These are phyloP conservation scores for Arthroderma sp. DNA, from an alignment of 2,329 filamentous ascomycete species.

Conservation along the genomic window DNA sequence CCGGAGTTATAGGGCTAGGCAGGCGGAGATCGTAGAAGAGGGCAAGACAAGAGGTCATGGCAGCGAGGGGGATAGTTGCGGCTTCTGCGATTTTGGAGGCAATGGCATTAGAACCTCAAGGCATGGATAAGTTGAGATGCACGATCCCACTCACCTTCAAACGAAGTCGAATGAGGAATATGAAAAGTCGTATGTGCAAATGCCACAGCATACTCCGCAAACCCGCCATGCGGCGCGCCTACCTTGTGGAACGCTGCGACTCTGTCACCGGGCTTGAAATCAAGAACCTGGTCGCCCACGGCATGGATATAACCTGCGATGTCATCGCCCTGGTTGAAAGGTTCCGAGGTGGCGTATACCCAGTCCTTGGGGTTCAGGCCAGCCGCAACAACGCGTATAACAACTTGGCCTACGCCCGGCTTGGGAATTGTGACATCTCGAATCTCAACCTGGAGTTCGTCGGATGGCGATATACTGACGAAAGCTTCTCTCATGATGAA, in stretches of 20 bases:
- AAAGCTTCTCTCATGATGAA: slow-evolving; percentile 31
- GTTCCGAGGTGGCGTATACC: slow-evolving; percentile 16
- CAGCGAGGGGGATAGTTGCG: slow-evolving; percentile 44
- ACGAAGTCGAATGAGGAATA: slow-evolving; percentile 36
- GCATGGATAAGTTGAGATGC: neutral
- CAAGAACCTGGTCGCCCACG: slow-evolving; percentile 39
- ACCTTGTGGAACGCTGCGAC: slow-evolving; percentile 40
- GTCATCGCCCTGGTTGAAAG: slow-evolving; percentile 39
- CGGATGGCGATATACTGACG: slow-evolving; percentile 19
- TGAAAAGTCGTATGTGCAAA: slow-evolving; percentile 43
- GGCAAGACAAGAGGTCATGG: slow-evolving; percentile 41
- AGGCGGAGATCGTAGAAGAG: slow-evolving; percentile 37
- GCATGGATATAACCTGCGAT: slow-evolving; percentile 39
- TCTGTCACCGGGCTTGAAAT: slow-evolving; percentile 43
- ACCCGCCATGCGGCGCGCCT: slow-evolving; percentile 36
- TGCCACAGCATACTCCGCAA: slow-evolving; percentile 44
- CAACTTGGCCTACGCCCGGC: slow-evolving; percentile 23
- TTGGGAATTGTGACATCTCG: slow-evolving; percentile 30
- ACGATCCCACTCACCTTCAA: slow-evolving; percentile 33
- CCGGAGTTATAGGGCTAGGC: slow-evolving; percentile 37
- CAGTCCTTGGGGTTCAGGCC: slow-evolving; percentile 40
- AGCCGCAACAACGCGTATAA: slow-evolving; percentile 30
- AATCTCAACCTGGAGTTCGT: slow-evolving; percentile 21
- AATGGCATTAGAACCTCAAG: neutral
- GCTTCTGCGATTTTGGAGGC: slow-evolving; percentile 27